These are phyloP conservation scores for Corymbia calophylla DNA, from an alignment of 441 rosid genomes.

Conservation along the genomic window DNA sequence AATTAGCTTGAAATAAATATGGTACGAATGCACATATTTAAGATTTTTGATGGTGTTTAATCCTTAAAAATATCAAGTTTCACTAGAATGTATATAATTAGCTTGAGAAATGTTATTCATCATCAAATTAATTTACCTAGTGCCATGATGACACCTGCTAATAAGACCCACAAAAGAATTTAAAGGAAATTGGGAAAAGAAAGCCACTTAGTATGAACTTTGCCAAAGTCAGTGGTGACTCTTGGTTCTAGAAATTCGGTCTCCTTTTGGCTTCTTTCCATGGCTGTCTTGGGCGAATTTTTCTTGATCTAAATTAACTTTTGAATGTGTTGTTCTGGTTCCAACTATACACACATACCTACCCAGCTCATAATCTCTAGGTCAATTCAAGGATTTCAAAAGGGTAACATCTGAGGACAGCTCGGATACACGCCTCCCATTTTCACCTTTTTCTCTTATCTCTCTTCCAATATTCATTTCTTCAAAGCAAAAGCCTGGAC, in stretches of 20 bases:
- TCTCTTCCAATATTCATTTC: background rate
- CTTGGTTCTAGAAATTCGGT: background rate
- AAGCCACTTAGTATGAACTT: background rate
- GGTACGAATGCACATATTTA: fast-evolving
- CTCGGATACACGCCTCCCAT: background rate
- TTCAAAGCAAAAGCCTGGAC: background rate
- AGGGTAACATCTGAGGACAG: background rate
- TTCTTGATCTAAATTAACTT: background rate
- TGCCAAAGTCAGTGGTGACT: background rate
- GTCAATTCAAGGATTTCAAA: background rate
- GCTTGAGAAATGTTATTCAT: background rate
- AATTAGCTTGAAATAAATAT: background rate
- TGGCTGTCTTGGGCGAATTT: background rate
- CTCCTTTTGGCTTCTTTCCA: background rate
- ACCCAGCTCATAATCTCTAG: background rate
- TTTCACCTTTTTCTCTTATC: background rate
- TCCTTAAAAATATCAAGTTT: background rate
- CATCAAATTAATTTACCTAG: background rate
- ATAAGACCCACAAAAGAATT: background rate
- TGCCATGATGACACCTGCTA: background rate
- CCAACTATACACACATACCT: background rate
- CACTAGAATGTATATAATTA: background rate
- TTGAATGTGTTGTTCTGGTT: background rate
- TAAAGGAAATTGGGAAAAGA: background rate
- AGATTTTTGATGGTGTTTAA: background rate